phyloP scores from a whole-genome alignment of 306 rosid species.

The Rosa rugosa region DNA sequence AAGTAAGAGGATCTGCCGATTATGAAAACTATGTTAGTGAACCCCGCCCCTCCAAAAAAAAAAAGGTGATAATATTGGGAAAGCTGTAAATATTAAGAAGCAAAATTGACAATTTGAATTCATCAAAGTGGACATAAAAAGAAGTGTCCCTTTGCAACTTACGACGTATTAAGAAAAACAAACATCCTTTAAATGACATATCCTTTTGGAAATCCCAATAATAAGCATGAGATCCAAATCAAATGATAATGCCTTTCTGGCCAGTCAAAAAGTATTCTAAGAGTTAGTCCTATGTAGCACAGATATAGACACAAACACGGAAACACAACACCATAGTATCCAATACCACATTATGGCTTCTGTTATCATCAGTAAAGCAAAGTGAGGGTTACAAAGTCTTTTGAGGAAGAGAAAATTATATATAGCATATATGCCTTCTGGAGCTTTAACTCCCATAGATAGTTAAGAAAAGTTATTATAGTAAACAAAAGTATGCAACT shows the following conservation, averaged over 20 bases:
- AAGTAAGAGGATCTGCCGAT: conserved; percentile 75
- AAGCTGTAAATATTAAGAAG: conserved; percentile 4
- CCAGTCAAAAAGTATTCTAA: neutral
- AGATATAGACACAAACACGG: neutral
- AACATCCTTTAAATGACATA: neutral
- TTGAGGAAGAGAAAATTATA: neutral
- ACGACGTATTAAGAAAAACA: neutral
- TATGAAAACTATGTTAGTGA: conserved; percentile 26
- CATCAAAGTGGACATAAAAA: neutral
- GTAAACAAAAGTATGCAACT: neutral
- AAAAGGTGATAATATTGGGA: neutral
- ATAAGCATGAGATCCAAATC: neutral
- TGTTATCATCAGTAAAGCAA: neutral
- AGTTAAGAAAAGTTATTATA: neutral
- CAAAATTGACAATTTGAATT: neutral
- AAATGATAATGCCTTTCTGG: neutral
- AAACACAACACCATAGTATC: neutral
- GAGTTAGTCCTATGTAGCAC: neutral
- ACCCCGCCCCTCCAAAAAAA: conserved; percentile 1
- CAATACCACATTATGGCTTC: neutral
- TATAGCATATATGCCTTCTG: neutral
- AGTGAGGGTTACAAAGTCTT: neutral
- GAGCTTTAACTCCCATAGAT: neutral
- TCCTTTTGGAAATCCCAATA: neutral
- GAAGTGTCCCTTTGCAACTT: neutral